A percentile compares a stretch with the other conserved stretches of the same genome.
Conservation (phyloP, 2,329 filamentous ascomycete genomes). For the Drechmeria coniospora region DNA sequence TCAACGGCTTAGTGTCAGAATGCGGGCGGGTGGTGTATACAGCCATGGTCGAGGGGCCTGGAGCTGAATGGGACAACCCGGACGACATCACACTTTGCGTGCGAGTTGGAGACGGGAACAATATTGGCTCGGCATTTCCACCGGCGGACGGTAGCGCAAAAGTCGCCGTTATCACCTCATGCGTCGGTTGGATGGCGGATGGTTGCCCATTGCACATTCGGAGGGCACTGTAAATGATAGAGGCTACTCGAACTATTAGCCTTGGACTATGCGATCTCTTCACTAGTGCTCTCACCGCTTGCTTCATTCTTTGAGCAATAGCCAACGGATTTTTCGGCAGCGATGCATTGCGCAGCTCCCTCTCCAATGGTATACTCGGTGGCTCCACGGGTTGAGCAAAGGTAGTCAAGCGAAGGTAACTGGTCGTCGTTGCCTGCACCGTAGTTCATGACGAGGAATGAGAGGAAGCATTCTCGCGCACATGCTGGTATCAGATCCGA, state of each 20-base stretch:
- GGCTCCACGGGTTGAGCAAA: conserved; percentile 44
- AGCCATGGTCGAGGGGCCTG: no score
- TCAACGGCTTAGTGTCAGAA: neutral
- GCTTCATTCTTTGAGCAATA: conserved; percentile 34
- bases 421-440: conserved; percentile 30
- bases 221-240: conserved; percentile 33
- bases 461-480: conserved; percentile 43
- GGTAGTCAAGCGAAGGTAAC: conserved; percentile 39
- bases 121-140: conserved; percentile 9
- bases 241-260: conserved; percentile 7
- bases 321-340: conserved; percentile 32
- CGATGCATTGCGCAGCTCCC: conserved; percentile 51
- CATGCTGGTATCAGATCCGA: conserved; percentile 38
- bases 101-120: conserved; percentile 11
- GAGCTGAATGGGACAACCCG: no score
- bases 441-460: conserved; percentile 48
- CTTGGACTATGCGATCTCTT: no score
- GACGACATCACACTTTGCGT: conserved; percentile 1
- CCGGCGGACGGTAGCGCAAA: conserved; percentile 21
- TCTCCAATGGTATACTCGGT: conserved; percentile 58
- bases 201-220: conserved; percentile 39
- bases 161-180: conserved; percentile 42
- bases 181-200: conserved; percentile 39
- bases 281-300: conserved; percentile 12
- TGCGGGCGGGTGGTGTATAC: neutral